Evolutionary conservation across 805 yeast genomes (phyloP).

Genomic region (Kodamaea nitidulidarum): DNA sequence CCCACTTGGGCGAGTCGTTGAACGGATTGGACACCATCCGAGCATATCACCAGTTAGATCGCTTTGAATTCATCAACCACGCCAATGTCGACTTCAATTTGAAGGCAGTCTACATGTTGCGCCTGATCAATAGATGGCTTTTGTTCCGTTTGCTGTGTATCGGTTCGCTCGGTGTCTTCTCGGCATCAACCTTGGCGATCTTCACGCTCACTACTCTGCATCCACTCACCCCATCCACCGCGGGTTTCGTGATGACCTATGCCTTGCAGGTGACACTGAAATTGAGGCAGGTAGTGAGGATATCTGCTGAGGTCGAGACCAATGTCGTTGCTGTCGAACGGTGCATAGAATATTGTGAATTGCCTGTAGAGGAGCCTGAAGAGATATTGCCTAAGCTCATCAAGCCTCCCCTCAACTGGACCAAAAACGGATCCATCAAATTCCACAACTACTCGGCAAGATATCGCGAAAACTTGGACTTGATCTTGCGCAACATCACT

Average conservation of each 20-base stretch:
- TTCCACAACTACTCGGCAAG: constrained; percentile 38
- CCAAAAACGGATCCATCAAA: constrained; percentile 60
- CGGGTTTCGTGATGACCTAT: constrained; percentile 63
- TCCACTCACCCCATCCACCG: constrained; percentile 54
- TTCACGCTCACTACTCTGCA: constrained; percentile 33
- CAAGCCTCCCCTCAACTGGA: constrained; percentile 66
- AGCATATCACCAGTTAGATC: constrained; percentile 21
- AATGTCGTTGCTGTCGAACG: constrained; percentile 67
- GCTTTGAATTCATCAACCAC: constrained; percentile 22
- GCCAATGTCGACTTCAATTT: constrained; percentile 19
- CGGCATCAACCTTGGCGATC: constrained; percentile 39
- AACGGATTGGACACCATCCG: constrained; percentile 27
- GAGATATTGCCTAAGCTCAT: constrained; percentile 79
- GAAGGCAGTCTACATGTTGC: constrained; percentile 18
- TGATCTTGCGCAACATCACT: constrained; percentile 15
- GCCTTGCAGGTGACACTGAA: constrained; percentile 55
- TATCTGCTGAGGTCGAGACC: constrained; percentile 62
- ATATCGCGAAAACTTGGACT: constrained; percentile 20
- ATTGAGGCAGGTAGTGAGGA: constrained; percentile 54
- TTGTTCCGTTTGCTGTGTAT: constrained; percentile 23
- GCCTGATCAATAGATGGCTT: constrained; percentile 25
- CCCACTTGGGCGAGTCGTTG: constrained; percentile 27
- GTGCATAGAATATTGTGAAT: constrained; percentile 54
- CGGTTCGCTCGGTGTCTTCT: constrained; percentile 19
- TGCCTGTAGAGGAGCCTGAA: constrained; percentile 41